Base-by-base conservation (phyloP, 345 rosid genomes). In the Durio zibethinus region DNA sequence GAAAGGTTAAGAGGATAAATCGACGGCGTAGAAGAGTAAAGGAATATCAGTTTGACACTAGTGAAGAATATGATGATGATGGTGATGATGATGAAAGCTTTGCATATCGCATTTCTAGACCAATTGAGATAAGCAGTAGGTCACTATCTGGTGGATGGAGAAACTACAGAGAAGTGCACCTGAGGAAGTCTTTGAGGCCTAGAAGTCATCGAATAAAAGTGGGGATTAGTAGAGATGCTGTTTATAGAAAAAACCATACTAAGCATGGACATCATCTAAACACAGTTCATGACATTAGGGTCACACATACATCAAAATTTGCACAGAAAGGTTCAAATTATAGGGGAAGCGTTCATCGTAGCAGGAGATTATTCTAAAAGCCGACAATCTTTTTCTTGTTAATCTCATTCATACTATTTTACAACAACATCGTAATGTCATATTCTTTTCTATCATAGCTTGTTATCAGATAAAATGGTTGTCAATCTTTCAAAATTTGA, bases 101-200 rank as follows among this genome's bases (percentile, higher is more conserved):
- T 21, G 80, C 83, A 11, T 36, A 47, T 16, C 15, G 64, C 3
- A 40, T 60, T 64, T 69, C 47, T 11, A 69, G 56, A 60, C 50
- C 67, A 1, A 61, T 36, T 15, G 66, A 80, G 59, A 35, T 25
- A 25, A 67, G 67, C 45, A 54, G 36, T 8, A 9, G 31, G 8
- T 76, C 73, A 0, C 9, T 12, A 5, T 73, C 79, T 5, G 23
- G 60, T 38, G 25, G 80, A 59, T 8, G 38, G 7, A 71, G 68
- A 45, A 67, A 79, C 35, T 78, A 77, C 77, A 83, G 64, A 80
- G 78, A 76, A 80, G 83, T 63, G 57, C 90, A 84, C n/a, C 47
- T 81, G 12, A 88, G 80, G 72, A 88, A 72, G 78, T 74, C 89
- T 77, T 52, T 85, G 73, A 82, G 85, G 78, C 84, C 91, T 18